Conservation (phyloP, 257 asterid species). For the Datura wrightii region DNA sequence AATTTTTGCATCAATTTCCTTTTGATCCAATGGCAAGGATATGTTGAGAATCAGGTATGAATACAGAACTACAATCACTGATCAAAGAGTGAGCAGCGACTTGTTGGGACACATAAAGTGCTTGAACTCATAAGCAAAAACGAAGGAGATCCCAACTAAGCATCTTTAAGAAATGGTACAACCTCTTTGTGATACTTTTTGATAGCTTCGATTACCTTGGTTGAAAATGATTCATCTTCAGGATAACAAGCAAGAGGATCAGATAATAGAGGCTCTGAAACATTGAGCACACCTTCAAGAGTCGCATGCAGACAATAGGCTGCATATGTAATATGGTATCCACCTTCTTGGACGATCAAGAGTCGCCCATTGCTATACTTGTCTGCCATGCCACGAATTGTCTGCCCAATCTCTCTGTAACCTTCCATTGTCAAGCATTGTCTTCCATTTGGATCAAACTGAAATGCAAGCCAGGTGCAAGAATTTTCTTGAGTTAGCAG, state of each 20-base stretch:
- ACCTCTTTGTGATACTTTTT: slow-evolving; percentile 50
- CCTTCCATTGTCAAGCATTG: slow-evolving; percentile 97
- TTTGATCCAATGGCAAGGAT: background rate
- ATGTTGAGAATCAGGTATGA: background rate
- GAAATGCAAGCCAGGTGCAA: background rate
- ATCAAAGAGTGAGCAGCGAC: background rate
- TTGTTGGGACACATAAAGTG: background rate
- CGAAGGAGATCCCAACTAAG: background rate
- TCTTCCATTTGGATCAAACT: slow-evolving; percentile 99
- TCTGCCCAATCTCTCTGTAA: slow-evolving; percentile 69
- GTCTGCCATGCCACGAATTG: slow-evolving; percentile 59
- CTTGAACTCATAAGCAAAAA: background rate
- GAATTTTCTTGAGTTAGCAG: slow-evolving; percentile 10
- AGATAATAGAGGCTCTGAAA: slow-evolving; percentile 58
- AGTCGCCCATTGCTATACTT: slow-evolving; percentile 63
- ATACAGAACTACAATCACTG: background rate
- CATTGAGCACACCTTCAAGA: slow-evolving; percentile 80
- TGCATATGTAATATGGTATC: slow-evolving; percentile 87
- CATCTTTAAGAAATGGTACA: slow-evolving; percentile 56
- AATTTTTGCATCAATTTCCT: background rate
- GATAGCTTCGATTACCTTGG: slow-evolving; percentile 55
- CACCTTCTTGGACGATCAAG: slow-evolving; percentile 94
- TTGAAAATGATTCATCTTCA: slow-evolving; percentile 64
- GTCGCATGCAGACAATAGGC: slow-evolving; percentile 90
- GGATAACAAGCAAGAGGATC: slow-evolving; percentile 91